These are phyloP conservation scores for Elongisporangium senticosum DNA, from an alignment of 352 stramenopile species.

Conservation along the genomic window DNA sequence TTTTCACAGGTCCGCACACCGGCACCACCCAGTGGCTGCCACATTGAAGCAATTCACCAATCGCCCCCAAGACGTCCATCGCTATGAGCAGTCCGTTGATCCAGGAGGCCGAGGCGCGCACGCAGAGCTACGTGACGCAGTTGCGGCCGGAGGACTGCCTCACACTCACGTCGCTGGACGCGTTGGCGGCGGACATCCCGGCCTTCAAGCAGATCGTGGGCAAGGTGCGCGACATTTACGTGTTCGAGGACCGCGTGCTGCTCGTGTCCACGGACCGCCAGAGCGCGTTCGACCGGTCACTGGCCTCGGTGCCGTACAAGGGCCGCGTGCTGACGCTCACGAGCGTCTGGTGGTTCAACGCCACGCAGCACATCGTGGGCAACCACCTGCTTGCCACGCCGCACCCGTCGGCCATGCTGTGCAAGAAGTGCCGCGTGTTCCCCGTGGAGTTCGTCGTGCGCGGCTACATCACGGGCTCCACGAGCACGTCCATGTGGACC, in stretches of 20 bases:
- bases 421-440: conserved; percentile 95
- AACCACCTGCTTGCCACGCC: conserved; percentile 96
- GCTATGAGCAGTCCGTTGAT: conserved; percentile 30
- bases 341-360: conserved; percentile 94
- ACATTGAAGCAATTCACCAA: background rate
- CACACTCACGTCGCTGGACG: conserved; percentile 51
- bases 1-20: background rate
- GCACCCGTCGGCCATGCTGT: conserved; percentile 94
- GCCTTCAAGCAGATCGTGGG: conserved; percentile 58
- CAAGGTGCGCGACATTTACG: conserved; percentile 93
- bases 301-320: conserved; percentile 97
- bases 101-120: conserved; percentile 55
- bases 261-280: conserved; percentile 98
- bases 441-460: conserved; percentile 99
- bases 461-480: conserved; percentile 96
- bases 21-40: background rate
- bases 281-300: conserved; percentile 96
- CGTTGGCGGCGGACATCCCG: conserved; percentile 26
- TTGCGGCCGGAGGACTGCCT: conserved; percentile 42
- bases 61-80: background rate
- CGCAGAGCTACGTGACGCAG: conserved; percentile 56
- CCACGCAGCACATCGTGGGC: conserved; percentile 94
- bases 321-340: conserved; percentile 96
- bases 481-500: conserved; percentile 98
- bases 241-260: conserved; percentile 84